Conservation (phyloP, 2,329 filamentous ascomycete genomes). For the Penicillium sp. region DNA sequence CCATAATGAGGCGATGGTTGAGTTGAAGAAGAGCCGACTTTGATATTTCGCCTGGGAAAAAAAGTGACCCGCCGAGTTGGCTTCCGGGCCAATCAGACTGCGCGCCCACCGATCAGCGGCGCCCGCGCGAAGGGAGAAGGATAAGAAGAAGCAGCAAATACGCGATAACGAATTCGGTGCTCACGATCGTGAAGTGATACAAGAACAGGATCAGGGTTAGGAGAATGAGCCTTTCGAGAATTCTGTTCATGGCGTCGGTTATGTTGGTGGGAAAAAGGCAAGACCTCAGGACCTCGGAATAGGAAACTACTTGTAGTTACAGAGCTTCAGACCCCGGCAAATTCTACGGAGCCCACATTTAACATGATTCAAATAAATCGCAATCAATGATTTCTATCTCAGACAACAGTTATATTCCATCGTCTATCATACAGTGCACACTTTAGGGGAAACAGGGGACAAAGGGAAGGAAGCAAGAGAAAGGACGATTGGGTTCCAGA, state of each 20-base stretch:
- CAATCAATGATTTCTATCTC: constrained; percentile 26
- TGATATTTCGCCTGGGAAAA: constrained; percentile 25
- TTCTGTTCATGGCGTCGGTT: background rate
- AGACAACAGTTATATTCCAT: constrained; percentile 45
- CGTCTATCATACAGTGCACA: constrained; percentile 46
- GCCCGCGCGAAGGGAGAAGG: background rate
- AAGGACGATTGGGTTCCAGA: constrained; percentile 26
- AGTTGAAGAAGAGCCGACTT: constrained; percentile 11
- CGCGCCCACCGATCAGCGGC: background rate
- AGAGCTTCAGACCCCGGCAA: background rate
- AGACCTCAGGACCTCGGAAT: background rate
- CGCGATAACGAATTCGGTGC: background rate
- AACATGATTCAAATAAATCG: constrained; percentile 9
- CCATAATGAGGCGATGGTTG: constrained; percentile 31
- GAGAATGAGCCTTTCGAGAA: background rate
- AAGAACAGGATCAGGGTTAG: background rate
- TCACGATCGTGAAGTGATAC: background rate
- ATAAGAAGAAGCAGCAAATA: background rate
- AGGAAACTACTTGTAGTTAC: background rate
- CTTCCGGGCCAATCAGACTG: constrained; percentile 32
- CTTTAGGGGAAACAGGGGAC: constrained; percentile 25
- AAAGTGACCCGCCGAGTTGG: constrained; percentile 22
- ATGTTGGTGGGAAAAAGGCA: background rate
- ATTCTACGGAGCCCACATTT: background rate
- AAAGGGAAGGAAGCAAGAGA: constrained; percentile 30